Percentiles rank a stretch among this genome's conserved stretches.
phyloP scores from a whole-genome alignment of 148 eudicot genomes.

The Cornus kousa region DNA sequence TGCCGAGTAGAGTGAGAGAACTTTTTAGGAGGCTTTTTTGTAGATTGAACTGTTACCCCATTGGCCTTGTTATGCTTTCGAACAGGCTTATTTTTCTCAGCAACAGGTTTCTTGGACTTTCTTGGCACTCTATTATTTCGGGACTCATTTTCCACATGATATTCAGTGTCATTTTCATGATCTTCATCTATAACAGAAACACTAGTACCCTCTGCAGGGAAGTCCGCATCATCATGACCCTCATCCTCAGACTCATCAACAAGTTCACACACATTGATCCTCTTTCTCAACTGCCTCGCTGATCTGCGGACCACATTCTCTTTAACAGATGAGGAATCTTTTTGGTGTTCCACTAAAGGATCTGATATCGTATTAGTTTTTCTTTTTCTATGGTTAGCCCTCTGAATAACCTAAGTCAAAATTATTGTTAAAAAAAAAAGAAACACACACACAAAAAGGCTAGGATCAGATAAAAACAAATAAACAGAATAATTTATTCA shows the following conservation, averaged over 20 bases:
- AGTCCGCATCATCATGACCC: constrained; percentile 21
- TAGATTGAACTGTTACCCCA: constrained; percentile 33
- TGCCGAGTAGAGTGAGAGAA: constrained; percentile 72
- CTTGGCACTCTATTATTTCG: constrained; percentile 28
- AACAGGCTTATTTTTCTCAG: constrained; percentile 47
- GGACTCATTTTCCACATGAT: constrained; percentile 32
- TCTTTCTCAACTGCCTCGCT: constrained; percentile 12
- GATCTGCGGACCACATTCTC: constrained; percentile 33
- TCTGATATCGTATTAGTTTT: constrained; percentile 11
- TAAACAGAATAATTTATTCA: neutral
- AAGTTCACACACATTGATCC: constrained; percentile 13
- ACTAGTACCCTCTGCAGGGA: constrained; percentile 17
- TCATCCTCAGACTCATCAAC: constrained; percentile 41
- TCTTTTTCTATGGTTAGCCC: constrained; percentile 21
- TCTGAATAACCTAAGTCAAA: constrained; percentile 22
- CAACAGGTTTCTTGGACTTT: constrained; percentile 41
- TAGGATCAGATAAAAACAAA: neutral
- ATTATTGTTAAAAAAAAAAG: neutral
- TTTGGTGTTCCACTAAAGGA: constrained; percentile 26
- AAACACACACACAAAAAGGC: neutral
- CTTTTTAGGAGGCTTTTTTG: constrained; percentile 47
- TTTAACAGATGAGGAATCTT: constrained; percentile 14
- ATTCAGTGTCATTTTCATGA: constrained; percentile 25
- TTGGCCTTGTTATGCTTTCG: constrained; percentile 52
- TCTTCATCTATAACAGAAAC: constrained; percentile 21